These are phyloP conservation scores for Cryphonectria naterciae DNA, from an alignment of 2,329 filamentous ascomycete genomes.

Conservation along the genomic window DNA sequence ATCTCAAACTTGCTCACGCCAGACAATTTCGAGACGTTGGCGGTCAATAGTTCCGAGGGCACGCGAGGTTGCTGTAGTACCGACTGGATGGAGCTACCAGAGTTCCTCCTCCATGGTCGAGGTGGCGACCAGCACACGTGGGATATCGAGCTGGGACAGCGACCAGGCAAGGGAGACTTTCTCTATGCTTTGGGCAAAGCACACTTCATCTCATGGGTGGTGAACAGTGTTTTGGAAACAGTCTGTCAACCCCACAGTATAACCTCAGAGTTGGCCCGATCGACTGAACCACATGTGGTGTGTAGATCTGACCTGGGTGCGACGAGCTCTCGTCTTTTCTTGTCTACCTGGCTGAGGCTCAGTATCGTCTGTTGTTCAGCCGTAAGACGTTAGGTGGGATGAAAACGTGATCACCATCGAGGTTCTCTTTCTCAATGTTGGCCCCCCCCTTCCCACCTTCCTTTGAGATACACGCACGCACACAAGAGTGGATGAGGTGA, in stretches of 20 bases:
- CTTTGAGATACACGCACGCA: neutral
- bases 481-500: neutral
- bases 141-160: neutral
- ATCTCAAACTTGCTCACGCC: slow-evolving; percentile 8
- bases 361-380: neutral
- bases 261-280: neutral
- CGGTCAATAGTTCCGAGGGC: neutral
- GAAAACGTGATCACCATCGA: neutral
- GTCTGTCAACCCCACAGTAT: neutral
- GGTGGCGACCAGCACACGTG: neutral
- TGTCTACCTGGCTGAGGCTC: neutral
- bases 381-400: neutral
- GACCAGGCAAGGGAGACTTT: neutral
- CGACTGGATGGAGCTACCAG: neutral
- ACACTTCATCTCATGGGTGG: neutral
- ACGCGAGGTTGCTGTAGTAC: neutral
- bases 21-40: neutral
- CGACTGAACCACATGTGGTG: neutral
- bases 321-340: neutral
- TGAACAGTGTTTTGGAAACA: neutral
- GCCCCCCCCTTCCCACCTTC: neutral
- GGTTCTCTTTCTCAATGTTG: neutral
- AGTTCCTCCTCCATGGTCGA: neutral
- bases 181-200: neutral
- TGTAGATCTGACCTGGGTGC: neutral